Conservation (phyloP, 2,329 filamentous ascomycete genomes). For the Claviceps cyperi region DNA sequence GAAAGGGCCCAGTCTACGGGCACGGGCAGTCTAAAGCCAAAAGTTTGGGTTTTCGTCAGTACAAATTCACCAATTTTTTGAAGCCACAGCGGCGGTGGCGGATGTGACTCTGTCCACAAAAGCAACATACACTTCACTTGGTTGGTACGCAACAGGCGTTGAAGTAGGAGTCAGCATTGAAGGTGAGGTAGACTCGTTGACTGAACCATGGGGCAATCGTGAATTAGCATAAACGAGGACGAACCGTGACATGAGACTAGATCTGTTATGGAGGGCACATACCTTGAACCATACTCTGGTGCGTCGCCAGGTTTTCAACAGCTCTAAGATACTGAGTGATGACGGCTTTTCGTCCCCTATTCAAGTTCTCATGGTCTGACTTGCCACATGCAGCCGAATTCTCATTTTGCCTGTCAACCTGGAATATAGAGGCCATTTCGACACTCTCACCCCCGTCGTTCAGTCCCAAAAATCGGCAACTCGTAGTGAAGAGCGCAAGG, state of each 20-base stretch:
- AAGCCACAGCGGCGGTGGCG: neutral
- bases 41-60: neutral
- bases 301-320: neutral
- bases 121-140: neutral
- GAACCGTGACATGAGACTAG: neutral
- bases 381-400: neutral
- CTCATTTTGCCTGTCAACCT: neutral
- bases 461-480: conserved; percentile 13
- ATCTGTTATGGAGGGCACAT: neutral
- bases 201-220: neutral
- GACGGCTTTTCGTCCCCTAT: neutral
- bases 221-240: neutral
- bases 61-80: neutral
- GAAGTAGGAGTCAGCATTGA: neutral
- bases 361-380: neutral
- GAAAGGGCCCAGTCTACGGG: neutral
- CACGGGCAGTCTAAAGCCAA: neutral
- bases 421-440: neutral
- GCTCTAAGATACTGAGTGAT: neutral
- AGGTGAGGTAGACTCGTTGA: neutral
- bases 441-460: neutral
- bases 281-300: neutral
- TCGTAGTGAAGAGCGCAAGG: conserved; percentile 16
- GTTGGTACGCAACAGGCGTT: neutral
- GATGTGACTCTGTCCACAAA: neutral